Evolutionary conservation across 2,329 filamentous ascomycete species (phyloP).

Genomic region (Aspergillus ochraceoroseus): DNA sequence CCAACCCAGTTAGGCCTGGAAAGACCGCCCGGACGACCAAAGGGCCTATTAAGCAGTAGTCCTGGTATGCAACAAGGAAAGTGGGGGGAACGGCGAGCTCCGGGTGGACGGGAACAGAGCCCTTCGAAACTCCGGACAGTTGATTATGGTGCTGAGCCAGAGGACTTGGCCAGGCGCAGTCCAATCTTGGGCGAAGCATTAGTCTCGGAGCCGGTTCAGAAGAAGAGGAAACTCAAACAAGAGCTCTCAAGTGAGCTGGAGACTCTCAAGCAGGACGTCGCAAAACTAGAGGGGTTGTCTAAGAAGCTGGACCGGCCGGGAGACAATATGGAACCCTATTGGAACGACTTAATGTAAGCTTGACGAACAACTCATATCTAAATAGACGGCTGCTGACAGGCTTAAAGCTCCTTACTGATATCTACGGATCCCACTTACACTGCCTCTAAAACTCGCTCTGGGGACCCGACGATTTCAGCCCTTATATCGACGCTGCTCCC

Average conservation of each 20-base stretch:
- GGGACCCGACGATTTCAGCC: conserved; percentile 31
- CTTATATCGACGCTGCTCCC: conserved; percentile 41
- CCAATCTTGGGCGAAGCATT: conserved; percentile 12
- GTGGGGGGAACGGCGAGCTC: conserved; percentile 24
- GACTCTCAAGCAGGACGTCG: conserved; percentile 56
- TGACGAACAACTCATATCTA: no score
- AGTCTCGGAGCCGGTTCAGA: conserved; percentile 25
- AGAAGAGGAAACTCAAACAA: conserved; percentile 52
- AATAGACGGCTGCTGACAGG: conserved; percentile 18
- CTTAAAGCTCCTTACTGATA: conserved; percentile 31
- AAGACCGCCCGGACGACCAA: conserved; percentile 31
- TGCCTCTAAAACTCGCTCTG: conserved; percentile 21
- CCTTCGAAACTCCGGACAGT: conserved; percentile 29
- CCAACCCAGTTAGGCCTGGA: conserved; percentile 41
- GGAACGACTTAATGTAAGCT: conserved; percentile 35
- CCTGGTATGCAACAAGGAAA: conserved; percentile 32
- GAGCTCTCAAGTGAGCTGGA: conserved; percentile 54
- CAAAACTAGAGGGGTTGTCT: conserved; percentile 55
- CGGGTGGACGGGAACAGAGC: conserved; percentile 25
- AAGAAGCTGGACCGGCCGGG: conserved; percentile 47
- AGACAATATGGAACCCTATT: conserved; percentile 29
- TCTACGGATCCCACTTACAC: conserved; percentile 27
- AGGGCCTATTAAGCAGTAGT: conserved; percentile 35
- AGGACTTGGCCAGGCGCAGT: conserved; percentile 9
- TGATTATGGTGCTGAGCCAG: conserved; percentile 16